Base-by-base conservation (phyloP, 306 rosid species). In the Casuarina equisetifolia region DNA sequence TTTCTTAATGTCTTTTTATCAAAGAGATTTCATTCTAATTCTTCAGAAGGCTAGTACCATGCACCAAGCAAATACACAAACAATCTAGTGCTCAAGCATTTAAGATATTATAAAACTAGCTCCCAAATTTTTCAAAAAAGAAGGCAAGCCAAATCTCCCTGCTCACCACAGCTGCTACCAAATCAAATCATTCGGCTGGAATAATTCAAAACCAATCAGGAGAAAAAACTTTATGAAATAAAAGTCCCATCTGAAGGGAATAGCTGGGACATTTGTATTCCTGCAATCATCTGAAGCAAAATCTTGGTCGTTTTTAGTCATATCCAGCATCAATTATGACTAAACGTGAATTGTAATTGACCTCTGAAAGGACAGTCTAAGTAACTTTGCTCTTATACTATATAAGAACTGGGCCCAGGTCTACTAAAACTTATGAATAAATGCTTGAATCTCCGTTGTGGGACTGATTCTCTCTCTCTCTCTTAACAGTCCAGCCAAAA, bases 51-150 rank as follows among this genome's bases (percentile, higher is more conserved):
- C 40, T 52, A 32, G 20, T 40, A 67, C 59, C 69, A 79, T 52
- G 32, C 32, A 25, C 32, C 74, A 69, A 45, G 45, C 3, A 68
- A 75, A 39, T 70, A 40, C 67, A 40, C 40, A 64, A 15, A 70
- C 20, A 81, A 55, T 48, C 46, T 74, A 17, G 68, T 40, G 13
- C 15, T 62, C n/a, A 46, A 48, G 74, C 44, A 70, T 44, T 3
- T 62, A 17, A 51, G 13, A 25, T 59, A 74, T 25, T 20, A n/a
- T 25, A 25, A 58, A 20, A 3, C 45, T 25, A 74, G 59, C 42
- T 11, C 71, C 50, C 66, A 16, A 12, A 58, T 62, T 45, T 39
- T 9, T 72, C 16, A 36, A 1, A 59, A 57, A 68, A 9, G 52
- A 15, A 55, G 40, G 17, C 15, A 75, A 5, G 39, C 48, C 45